Evolutionary conservation across 2,329 filamentous ascomycete species (phyloP), one percentile per base, ranked within the genome.

Genomic region (Colletotrichum scovillei): DNA sequence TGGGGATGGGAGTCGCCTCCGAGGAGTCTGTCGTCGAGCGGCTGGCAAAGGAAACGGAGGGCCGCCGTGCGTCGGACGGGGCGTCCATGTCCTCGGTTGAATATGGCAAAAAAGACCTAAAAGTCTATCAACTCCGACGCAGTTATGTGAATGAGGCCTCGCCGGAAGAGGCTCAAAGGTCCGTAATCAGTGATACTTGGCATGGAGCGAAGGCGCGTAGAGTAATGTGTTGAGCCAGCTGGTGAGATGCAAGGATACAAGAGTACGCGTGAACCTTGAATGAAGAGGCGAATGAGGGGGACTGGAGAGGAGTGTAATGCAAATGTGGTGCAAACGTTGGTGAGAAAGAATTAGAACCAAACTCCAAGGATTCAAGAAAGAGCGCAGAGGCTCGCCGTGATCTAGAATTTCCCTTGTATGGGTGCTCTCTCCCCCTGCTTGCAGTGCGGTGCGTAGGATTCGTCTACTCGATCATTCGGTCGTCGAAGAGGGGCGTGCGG

Each of bases 1-100:
- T 63, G 65, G 64, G 58, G 38, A 69, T 57, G n/a, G 73, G 73
- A n/a, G 73, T 69, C 1, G 65, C 46, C 56, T 69, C 67, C 42
- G 67, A 65, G 22, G 62, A 35, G 19, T 66, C 49, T 22, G 56
- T 73, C 11, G 62, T 55, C 19, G 62, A 70, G 9, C 57, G 60
- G 49, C 66, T 67, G 32, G 46, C 56, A 9, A 71, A 53, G 26
- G 67, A 38, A 35, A 71, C 62, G 22, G 71, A 73, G 26, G 71
- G 60, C 62, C 71, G 67, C 46, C 56, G 56, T 30, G 30, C 24
- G 28, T 71, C 62, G 62, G 67, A 52, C 22, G 57, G 60, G 24
- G 55, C 46, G 38, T 73, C 67, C 71, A 73, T 73, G 49, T 28
- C 58, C 53, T 56, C 53, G 22, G 30, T 60, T 46, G 32, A 16